phyloP scores from a whole-genome alignment of 306 rosid species.

The Fragaria ananassa region DNA sequence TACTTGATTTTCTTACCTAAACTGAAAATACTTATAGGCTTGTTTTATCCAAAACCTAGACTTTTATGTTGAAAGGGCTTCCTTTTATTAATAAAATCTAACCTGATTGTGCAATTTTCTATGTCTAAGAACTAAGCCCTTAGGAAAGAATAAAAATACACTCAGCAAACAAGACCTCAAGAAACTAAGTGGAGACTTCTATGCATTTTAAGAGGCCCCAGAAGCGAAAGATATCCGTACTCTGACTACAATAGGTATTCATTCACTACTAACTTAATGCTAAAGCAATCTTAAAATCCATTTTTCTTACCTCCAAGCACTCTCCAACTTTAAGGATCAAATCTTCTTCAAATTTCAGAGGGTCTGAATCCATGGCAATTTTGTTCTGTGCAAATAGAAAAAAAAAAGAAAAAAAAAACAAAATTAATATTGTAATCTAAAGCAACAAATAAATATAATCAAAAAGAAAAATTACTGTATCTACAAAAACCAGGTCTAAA shows the following conservation, averaged over 20 bases:
- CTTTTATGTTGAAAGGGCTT: not conserved
- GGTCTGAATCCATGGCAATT: slow-evolving; percentile 67
- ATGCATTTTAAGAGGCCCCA: not conserved
- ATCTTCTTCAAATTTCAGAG: slow-evolving; percentile 66
- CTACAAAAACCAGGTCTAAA: not conserved
- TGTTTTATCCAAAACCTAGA: not conserved
- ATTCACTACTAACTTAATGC: slow-evolving; percentile 9
- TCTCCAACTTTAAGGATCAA: slow-evolving; percentile 93
- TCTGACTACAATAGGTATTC: not conserved
- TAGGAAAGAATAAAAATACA: not conserved
- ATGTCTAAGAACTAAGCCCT: not conserved
- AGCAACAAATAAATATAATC: not conserved
- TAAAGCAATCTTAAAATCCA: not conserved
- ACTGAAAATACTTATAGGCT: not conserved
- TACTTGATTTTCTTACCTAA: not conserved
- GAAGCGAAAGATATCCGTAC: not conserved
- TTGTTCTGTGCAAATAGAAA: slow-evolving; percentile 50
- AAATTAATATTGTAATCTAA: slow-evolving; percentile 13
- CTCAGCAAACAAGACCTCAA: not conserved
- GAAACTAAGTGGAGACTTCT: not conserved
- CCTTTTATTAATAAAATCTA: not conserved
- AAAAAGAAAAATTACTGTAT: slow-evolving; percentile 10
- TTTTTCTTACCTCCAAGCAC: slow-evolving; percentile 71
- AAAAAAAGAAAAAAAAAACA: not conserved
- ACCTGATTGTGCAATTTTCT: not conserved